Percentiles rank a stretch among this genome's conserved stretches.
Evolutionary conservation across 352 stramenopile genomes (phyloP).

Genomic region (Pilasporangium apinafurcum): DNA sequence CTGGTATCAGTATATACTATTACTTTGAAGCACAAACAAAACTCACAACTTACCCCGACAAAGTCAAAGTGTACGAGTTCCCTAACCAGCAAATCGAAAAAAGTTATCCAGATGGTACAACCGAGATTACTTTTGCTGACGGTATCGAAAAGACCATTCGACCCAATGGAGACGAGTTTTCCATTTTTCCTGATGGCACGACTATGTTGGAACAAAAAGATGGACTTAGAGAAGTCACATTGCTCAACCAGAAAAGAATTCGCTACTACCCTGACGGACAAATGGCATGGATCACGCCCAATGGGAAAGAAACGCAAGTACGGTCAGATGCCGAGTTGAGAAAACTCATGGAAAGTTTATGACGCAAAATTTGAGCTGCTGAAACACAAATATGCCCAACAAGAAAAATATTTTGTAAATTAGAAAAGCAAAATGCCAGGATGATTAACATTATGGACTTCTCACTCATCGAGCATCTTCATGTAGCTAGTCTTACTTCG

Average conservation of each 20-base stretch:
- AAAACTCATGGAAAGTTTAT: slow-evolving; percentile 36
- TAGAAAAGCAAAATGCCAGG: no score
- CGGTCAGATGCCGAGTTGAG: slow-evolving; percentile 59
- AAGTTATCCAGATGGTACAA: slow-evolving; percentile 88
- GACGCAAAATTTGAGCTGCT: no score
- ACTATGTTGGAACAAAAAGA: slow-evolving; percentile 72
- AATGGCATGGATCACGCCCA: slow-evolving; percentile 43
- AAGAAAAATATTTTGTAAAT: no score
- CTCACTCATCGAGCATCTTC: no score
- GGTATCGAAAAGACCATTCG: slow-evolving; percentile 88
- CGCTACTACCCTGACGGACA: slow-evolving; percentile 70
- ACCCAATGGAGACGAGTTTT: slow-evolving; percentile 71
- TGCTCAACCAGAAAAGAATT: slow-evolving; percentile 64
- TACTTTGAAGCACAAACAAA: slow-evolving; percentile 92
- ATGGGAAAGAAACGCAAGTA: slow-evolving; percentile 48
- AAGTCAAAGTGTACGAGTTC: slow-evolving; percentile 96
- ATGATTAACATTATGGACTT: no score
- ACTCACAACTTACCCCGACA: slow-evolving; percentile 91
- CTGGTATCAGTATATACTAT: slow-evolving; percentile 91
- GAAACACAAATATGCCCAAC: no score
- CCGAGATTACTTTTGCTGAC: slow-evolving; percentile 94
- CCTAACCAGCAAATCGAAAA: slow-evolving; percentile 93
- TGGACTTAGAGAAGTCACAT: slow-evolving; percentile 70
- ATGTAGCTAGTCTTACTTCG: no score
- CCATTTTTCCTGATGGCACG: slow-evolving; percentile 75